A percentile compares a stretch with the other conserved stretches of the same genome.
These are phyloP conservation scores for Nakazawaea wickerhamii DNA, from an alignment of 805 yeast species.

Conservation along the genomic window DNA sequence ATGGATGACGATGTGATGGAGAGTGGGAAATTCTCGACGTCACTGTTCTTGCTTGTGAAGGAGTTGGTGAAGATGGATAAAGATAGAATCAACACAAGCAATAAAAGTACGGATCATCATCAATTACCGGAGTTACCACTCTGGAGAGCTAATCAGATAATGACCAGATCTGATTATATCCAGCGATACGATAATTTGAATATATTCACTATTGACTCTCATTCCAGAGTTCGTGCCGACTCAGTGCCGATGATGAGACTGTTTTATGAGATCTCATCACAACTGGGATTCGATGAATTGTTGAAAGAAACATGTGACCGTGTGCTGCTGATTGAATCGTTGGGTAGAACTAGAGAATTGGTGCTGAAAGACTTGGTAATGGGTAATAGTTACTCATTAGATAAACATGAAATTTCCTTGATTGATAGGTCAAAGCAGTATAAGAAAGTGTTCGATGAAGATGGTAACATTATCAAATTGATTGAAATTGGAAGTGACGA, in stretches of 20 bases:
- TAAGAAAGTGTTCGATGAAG: conserved; percentile 13
- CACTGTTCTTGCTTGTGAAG: conserved; percentile 69
- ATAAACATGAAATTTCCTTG: conserved; percentile 16
- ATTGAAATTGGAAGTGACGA: conserved; percentile 17
- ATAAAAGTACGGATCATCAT: conserved; percentile 26
- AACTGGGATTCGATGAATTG: conserved; percentile 65
- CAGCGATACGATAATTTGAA: conserved; percentile 70
- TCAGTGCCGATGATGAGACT: conserved; percentile 89
- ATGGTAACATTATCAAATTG: conserved; percentile 10
- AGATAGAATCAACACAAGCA: conserved; percentile 20
- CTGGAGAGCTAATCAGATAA: conserved; percentile 79
- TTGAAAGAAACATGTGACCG: conserved; percentile 61
- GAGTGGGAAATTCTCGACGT: conserved; percentile 65
- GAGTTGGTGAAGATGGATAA: conserved; percentile 68
- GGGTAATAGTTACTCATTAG: conserved; percentile 40
- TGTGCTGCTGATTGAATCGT: conserved; percentile 69
- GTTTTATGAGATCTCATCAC: conserved; percentile 68
- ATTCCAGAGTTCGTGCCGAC: conserved; percentile 71
- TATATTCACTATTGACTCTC: conserved; percentile 73
- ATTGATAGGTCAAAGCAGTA: conserved; percentile 11
- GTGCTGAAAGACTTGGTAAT: conserved; percentile 61
- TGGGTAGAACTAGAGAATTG: conserved; percentile 73
- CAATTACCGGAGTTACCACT: conserved; percentile 67
- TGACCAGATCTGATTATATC: conserved; percentile 81
- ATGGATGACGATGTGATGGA: conserved; percentile 93